These are phyloP conservation scores for Trichoderma sp. DNA, from an alignment of 2,329 filamentous ascomycete species.

Conservation along the genomic window DNA sequence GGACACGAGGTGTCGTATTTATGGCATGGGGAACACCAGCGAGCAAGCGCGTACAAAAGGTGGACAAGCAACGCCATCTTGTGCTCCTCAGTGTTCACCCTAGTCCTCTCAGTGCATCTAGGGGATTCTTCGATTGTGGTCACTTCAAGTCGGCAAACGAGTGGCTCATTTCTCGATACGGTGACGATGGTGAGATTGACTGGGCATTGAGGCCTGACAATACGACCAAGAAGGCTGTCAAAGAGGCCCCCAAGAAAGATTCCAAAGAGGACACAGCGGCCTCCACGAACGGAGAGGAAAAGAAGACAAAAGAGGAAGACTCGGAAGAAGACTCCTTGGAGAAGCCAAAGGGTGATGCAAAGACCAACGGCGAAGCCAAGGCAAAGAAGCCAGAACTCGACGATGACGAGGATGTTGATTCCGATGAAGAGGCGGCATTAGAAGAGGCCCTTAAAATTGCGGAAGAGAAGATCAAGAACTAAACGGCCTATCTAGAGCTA, in stretches of 20 bases:
- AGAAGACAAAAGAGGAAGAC: neutral
- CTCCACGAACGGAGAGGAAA: slow-evolving; percentile 22
- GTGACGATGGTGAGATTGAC: slow-evolving; percentile 75
- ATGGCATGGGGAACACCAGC: slow-evolving; percentile 90
- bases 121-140: slow-evolving; percentile 78
- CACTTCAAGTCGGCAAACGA: slow-evolving; percentile 82
- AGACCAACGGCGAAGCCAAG: slow-evolving; percentile 18
- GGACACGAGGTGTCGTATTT: slow-evolving; percentile 83
- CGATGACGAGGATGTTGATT: slow-evolving; percentile 31
- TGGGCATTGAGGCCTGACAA: slow-evolving; percentile 62
- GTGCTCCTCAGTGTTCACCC: slow-evolving; percentile 88
- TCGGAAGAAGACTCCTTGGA: neutral
- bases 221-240: slow-evolving; percentile 31
- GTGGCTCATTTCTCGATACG: slow-evolving; percentile 79
- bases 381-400: neutral
- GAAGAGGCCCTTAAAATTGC: slow-evolving; percentile 36
- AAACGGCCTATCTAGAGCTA: neutral
- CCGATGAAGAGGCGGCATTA: slow-evolving; percentile 39
- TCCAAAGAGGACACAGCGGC: slow-evolving; percentile 25
- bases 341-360: neutral
- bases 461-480: slow-evolving; percentile 25
- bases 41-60: slow-evolving; percentile 69
- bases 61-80: slow-evolving; percentile 72
- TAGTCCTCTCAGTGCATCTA: slow-evolving; percentile 80
- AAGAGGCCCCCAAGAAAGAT: slow-evolving; percentile 29